Evolutionary conservation across 129 eudicot genomes (phyloP), one percentile per base, ranked within the genome.

Genomic region (Oenanthe sinensis): DNA sequence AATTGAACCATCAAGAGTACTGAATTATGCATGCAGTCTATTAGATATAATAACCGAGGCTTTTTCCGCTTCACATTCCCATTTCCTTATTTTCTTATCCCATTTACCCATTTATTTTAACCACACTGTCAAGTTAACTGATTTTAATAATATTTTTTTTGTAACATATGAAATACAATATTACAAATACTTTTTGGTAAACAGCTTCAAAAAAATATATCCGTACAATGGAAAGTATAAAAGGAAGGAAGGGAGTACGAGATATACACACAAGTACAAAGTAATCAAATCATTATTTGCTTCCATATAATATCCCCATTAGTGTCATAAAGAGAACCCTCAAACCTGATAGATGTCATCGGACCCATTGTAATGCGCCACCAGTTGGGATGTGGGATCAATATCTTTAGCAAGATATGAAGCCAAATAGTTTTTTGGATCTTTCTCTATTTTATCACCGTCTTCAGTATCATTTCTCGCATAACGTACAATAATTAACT

Each of bases 361-460:
- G 28, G 90, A 85, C 79, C 99, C 99, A 81, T 92, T 89, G 88
- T 96, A 96, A 74, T 89, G 81, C 7, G 99, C 97, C 76, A 96
- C 99, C 54, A 96, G 86, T 70, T 93, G 96, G 75, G 92, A 87
- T 42, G 91, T 93, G 79, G 97, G 97, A 79, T 92, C 99, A 13
- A 82, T 67, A 48, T 90, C 97, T 28, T 73, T 79, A 0, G 88
- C 80, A 79, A 85, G 84, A 83, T 84, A 78, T 71, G 87, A 69
- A 78, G 88, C 88, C 19, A 89, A 74, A n/a, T 84, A 76, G 80
- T 75, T 80, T 78, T 78, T 88, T 24, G 86, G 62, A 42, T 84
- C 78, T 79, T 84, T 87, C 45, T 82, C 87, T 20, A 67, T 75
- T 33, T 85, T 85, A 46, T 74, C 78, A 71, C 71, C 83, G 44